Evolutionary conservation across 2,329 filamentous ascomycete genomes (phyloP), one percentile per base, ranked within the genome.

Genomic region (Passalora sequoiae): DNA sequence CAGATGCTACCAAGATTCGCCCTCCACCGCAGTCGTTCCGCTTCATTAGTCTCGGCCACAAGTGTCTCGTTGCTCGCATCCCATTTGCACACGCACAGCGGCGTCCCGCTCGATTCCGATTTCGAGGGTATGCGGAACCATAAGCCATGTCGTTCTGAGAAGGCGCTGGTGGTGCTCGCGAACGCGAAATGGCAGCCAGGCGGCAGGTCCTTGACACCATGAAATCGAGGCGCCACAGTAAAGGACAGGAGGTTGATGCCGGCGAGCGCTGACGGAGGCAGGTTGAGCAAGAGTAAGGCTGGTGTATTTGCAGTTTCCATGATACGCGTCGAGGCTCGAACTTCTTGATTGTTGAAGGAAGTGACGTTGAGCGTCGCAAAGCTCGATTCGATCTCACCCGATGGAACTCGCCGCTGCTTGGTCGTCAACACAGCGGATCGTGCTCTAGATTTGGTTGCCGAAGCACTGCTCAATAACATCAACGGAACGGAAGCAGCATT

Each of bases 141-240:
- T 24, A 73, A 69, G 7, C 80, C 80, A 44, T 77, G 73, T n/a
- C 80, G 71, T 20, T 82, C 67, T 0, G 79, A 81, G 10, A 80
- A 68, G 2, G 73, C 75, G 38, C 72, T 70, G 43, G 76, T 78
- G 15, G 74, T 72, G 17, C 77, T 74, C 0, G 73, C 76, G 58
- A 81, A 83, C 13, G 80, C 62, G 51, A 83, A 81, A 57, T 83
- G 80, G 57, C 74, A 70, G 31, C 79, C 79, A 2, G 66, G 55
- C 0, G 78, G 76, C 3, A 83, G 55, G 50, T 77, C 71, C 49
- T 75, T 78, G 54, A 83, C 73, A 20, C 80, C 80, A 44, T 72
- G 70, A 61, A 83, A 83, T 40, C 75, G 73, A 8, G 76, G 68
- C 8, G 78, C 77, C 3, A 77, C 76, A 12, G 77, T 81, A 62